Evolutionary conservation across 331 rosid species (phyloP).

Genomic region (Telfairia occidentalis): DNA sequence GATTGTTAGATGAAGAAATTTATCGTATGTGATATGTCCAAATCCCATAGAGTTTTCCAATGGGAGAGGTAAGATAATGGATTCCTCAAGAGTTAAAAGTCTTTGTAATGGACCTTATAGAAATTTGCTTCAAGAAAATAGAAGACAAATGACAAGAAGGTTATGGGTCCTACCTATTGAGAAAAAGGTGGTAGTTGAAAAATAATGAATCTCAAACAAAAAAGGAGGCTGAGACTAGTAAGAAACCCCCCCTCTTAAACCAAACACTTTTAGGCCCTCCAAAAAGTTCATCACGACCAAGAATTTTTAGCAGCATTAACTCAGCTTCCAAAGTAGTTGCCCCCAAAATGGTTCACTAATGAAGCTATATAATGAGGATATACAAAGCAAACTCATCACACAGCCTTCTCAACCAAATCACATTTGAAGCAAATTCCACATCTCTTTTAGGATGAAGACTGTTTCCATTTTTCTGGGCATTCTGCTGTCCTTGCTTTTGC

Average conservation of each 20-base stretch:
- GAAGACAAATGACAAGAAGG: too few relatives aligned
- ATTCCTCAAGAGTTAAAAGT: too few relatives aligned
- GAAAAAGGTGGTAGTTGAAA: not conserved
- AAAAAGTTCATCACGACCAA: not conserved
- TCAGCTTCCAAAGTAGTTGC: not conserved
- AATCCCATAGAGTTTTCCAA: too few relatives aligned
- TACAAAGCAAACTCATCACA: not conserved
- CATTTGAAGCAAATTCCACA: not conserved
- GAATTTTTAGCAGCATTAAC: not conserved
- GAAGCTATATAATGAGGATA: not conserved
- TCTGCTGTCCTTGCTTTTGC: constrained; percentile 1
- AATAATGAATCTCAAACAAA: not conserved
- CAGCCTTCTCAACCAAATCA: not conserved
- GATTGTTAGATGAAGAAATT: too few relatives aligned
- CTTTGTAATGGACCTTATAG: too few relatives aligned
- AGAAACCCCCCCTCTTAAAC: not conserved
- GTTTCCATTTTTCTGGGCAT: not conserved
- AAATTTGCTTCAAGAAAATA: too few relatives aligned
- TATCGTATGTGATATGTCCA: too few relatives aligned
- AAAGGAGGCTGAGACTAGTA: not conserved
- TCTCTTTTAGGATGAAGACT: not conserved
- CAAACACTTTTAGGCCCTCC: not conserved
- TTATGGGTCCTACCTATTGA: too few relatives aligned
- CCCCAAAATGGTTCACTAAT: not conserved
- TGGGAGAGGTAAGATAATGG: too few relatives aligned